Conservation (phyloP, 2,329 filamentous ascomycete genomes). For the Fusarium siculi region DNA sequence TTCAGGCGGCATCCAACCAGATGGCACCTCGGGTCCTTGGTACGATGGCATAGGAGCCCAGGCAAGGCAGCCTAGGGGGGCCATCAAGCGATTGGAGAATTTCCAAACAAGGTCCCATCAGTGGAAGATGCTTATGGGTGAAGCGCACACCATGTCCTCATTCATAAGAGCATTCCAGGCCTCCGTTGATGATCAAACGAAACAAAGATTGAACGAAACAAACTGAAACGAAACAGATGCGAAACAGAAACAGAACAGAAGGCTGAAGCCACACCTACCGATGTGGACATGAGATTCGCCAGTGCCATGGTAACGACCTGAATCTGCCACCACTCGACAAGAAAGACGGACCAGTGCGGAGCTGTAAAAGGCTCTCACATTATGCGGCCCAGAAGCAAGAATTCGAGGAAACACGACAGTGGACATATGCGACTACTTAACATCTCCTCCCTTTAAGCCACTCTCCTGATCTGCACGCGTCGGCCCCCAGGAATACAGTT, state of each 20-base stretch:
- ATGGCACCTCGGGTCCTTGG: neutral
- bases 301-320: neutral
- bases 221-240: neutral
- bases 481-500: neutral
- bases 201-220: neutral
- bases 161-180: neutral
- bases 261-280: neutral
- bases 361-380: neutral
- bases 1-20: neutral
- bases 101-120: neutral
- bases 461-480: neutral
- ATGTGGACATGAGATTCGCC: neutral
- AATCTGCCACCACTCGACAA: neutral
- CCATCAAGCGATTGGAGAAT: neutral
- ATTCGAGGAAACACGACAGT: neutral
- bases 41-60: neutral
- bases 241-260: neutral
- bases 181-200: neutral
- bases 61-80: neutral
- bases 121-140: neutral
- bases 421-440: slow-evolving; percentile 12
- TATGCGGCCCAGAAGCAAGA: neutral
- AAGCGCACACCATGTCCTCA: neutral
- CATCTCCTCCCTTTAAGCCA: neutral
- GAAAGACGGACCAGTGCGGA: neutral